phyloP scores from a whole-genome alignment of 139 green algal species.

The Ettlia oleoabundans region DNA sequence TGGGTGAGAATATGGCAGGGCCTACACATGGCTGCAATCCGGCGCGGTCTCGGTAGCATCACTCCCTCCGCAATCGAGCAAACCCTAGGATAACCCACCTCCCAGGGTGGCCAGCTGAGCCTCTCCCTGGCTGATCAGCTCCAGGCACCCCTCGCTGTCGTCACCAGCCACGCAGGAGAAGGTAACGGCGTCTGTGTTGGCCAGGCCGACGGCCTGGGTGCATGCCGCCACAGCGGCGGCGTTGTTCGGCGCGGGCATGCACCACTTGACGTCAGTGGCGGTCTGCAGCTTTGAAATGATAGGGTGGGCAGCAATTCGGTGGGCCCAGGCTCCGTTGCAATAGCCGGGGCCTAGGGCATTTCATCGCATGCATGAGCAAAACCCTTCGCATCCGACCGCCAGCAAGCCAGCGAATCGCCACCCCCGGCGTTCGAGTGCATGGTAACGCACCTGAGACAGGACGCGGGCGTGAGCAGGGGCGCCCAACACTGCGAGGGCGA shows the following conservation, averaged over 20 bases:
- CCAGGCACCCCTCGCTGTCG: constrained; percentile 9
- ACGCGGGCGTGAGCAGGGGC: background rate
- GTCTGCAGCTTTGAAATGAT: background rate
- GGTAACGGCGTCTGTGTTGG: constrained; percentile 20
- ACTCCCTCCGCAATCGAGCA: no score
- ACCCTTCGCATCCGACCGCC: background rate
- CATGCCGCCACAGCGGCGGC: background rate
- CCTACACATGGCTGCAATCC: no score
- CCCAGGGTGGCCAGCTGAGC: background rate
- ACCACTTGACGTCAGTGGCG: background rate
- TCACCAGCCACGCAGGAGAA: constrained; percentile 31
- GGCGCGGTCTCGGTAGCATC: no score
- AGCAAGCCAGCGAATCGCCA: background rate
- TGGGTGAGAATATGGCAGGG: no score
- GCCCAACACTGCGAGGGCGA: background rate
- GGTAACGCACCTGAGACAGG: background rate
- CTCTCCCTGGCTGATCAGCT: constrained; percentile 11
- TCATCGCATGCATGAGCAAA: background rate
- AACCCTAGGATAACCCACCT: background rate
- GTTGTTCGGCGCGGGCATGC: background rate
- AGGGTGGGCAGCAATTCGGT: background rate
- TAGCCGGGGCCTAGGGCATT: no score
- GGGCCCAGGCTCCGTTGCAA: no score
- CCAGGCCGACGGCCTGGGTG: background rate
- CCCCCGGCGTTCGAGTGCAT: background rate